These are phyloP conservation scores for Pinus tabuliformis DNA, from an alignment of 75 land plant genomes.

Conservation along the genomic window DNA sequence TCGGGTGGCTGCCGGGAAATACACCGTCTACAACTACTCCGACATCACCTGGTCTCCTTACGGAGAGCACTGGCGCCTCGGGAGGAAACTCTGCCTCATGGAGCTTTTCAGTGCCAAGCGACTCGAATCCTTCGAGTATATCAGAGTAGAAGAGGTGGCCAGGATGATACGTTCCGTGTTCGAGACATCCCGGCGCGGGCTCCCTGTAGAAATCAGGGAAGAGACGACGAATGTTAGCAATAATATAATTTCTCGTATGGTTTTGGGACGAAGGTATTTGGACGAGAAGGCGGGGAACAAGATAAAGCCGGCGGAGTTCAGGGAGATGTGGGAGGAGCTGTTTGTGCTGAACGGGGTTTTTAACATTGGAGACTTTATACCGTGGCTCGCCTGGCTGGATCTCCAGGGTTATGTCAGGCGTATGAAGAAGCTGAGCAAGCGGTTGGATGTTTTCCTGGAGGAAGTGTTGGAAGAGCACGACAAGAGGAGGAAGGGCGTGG, in stretches of 20 bases:
- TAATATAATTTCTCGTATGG: neutral
- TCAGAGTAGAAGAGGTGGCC: neutral
- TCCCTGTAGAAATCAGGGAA: neutral
- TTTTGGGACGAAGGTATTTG: neutral
- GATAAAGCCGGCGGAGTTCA: neutral
- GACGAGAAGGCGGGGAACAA: neutral
- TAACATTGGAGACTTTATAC: constrained; percentile 25
- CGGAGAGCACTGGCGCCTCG: constrained; percentile 40
- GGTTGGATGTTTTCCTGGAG: constrained; percentile 40
- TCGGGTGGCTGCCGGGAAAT: neutral
- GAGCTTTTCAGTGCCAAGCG: constrained; percentile 41
- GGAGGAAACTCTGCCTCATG: constrained; percentile 25
- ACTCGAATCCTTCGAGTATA: constrained; percentile 8
- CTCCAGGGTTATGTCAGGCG: constrained; percentile 14
- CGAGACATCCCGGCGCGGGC: neutral
- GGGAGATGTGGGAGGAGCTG: neutral
- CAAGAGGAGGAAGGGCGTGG: constrained; percentile 15
- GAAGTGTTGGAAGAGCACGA: constrained; percentile 46
- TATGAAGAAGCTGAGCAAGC: constrained; percentile 17
- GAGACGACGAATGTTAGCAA: neutral
- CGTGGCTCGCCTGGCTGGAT: constrained; percentile 30
- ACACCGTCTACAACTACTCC: constrained; percentile 20
- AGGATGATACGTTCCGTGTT: neutral
- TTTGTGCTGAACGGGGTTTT: constrained; percentile 4
- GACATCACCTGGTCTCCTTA: constrained; percentile 28